These are phyloP conservation scores for Haemoproteus tartakovskyi DNA, from an alignment of 169 alveolate species.

Conservation along the genomic window DNA sequence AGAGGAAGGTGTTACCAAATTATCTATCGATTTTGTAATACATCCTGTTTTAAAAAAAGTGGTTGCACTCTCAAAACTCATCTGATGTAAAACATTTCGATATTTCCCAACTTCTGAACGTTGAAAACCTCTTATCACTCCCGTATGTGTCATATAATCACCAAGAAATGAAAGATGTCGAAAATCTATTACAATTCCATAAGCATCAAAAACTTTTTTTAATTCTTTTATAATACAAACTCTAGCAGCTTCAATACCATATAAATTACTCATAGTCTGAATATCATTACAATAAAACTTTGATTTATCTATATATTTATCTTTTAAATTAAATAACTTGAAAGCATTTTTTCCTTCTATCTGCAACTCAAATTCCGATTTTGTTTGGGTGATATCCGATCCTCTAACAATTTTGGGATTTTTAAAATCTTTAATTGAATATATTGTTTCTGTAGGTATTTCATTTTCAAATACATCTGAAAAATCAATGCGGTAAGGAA, in stretches of 20 bases:
- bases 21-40: too few relatives aligned
- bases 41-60: constrained; percentile 95
- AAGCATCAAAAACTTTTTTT: constrained; percentile 87
- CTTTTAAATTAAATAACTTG: constrained; percentile 91
- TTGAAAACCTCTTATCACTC: constrained; percentile 99
- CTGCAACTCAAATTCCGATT: too few relatives aligned
- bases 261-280: constrained; percentile 91
- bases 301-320: constrained; percentile 89
- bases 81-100: constrained; percentile 97
- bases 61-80: constrained; percentile 99
- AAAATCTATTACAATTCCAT: constrained; percentile 97
- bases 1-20: constrained; percentile 92
- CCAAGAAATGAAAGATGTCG: constrained; percentile 97
- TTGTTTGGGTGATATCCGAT: too few relatives aligned
- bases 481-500: too few relatives aligned
- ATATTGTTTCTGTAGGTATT: constrained; percentile 94
- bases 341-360: constrained; percentile 99
- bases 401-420: constrained; percentile 87
- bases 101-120: constrained; percentile 97
- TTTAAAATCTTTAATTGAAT: constrained; percentile 84
- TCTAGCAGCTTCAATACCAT: constrained; percentile 99
- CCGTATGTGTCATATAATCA: constrained; percentile 99
- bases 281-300: constrained; percentile 96
- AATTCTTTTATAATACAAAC: constrained; percentile 94
- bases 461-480: too few relatives aligned